Conservation (phyloP, 106 monocot genomes). For the Dendrobium chrysotoxum region DNA sequence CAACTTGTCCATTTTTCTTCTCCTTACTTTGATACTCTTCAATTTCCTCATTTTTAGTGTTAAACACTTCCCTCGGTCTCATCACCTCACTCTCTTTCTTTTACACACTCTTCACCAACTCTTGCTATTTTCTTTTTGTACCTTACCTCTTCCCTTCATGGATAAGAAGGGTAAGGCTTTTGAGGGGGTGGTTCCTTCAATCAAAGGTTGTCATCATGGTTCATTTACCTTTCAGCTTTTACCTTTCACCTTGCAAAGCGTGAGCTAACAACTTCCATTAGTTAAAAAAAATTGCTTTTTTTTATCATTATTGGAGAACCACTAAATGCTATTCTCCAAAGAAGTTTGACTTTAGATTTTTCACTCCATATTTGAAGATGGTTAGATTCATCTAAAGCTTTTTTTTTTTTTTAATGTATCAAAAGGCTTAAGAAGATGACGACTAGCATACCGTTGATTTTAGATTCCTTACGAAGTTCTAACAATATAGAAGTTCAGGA, state of each 20-base stretch:
- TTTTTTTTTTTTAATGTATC: too few relatives aligned
- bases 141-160: neutral
- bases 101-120: neutral
- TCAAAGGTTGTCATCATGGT: neutral
- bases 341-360: neutral
- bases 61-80: neutral
- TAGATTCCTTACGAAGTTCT: constrained; percentile 73
- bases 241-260: neutral
- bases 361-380: neutral
- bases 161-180: neutral
- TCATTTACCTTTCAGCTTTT: neutral
- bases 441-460: constrained; percentile 56
- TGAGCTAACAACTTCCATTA: neutral
- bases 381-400: neutral
- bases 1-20: neutral
- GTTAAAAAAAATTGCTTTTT: neutral
- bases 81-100: neutral
- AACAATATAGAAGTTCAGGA: constrained; percentile 72
- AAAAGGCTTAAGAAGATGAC: constrained; percentile 88
- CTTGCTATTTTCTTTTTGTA: neutral
- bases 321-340: neutral
- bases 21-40: neutral
- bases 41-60: neutral
- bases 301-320: neutral
- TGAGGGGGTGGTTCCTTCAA: neutral